These are phyloP conservation scores for Leptomonas seymouri DNA, from an alignment of 208 protist genomes.

Conservation along the genomic window DNA sequence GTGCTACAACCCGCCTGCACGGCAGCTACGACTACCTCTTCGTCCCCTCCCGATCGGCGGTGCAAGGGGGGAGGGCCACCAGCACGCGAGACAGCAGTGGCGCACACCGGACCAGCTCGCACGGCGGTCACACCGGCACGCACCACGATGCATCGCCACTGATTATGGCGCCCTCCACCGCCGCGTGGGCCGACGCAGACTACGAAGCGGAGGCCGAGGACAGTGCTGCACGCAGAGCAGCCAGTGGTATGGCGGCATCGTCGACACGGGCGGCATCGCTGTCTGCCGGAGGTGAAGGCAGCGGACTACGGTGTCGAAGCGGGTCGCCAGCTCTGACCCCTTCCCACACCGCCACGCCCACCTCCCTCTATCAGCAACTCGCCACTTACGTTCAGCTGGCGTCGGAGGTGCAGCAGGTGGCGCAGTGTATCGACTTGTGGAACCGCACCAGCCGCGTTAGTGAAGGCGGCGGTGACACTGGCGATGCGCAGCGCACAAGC, in stretches of 20 bases:
- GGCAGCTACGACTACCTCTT: slow-evolving; percentile 31
- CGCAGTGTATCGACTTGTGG: slow-evolving; percentile 44
- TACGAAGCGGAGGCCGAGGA: too few relatives aligned
- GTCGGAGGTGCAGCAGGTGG: slow-evolving; percentile 38
- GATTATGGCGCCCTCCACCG: too few relatives aligned
- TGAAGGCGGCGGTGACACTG: neutral
- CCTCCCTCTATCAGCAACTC: slow-evolving; percentile 34
- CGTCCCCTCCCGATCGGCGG: neutral
- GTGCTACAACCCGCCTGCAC: neutral
- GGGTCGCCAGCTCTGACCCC: neutral
- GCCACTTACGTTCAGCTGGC: slow-evolving; percentile 34
- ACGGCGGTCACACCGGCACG: neutral
- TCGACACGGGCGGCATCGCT: slow-evolving; percentile 1
- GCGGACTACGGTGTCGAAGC: neutral
- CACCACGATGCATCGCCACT: neutral
- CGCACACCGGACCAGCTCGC: slow-evolving; percentile 5
- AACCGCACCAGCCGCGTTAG: slow-evolving; percentile 16
- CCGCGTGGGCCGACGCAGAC: too few relatives aligned
- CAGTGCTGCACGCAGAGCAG: neutral
- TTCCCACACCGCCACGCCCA: neutral
- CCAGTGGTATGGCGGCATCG: neutral
- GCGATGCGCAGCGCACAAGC: neutral
- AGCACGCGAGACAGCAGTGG: neutral
- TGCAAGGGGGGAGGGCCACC: neutral
- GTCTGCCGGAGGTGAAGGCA: neutral